Evolutionary conservation across 495 filamentous ascomycete species (phyloP), one percentile per base, ranked within the genome.

Genomic region (Thozetella sp.): DNA sequence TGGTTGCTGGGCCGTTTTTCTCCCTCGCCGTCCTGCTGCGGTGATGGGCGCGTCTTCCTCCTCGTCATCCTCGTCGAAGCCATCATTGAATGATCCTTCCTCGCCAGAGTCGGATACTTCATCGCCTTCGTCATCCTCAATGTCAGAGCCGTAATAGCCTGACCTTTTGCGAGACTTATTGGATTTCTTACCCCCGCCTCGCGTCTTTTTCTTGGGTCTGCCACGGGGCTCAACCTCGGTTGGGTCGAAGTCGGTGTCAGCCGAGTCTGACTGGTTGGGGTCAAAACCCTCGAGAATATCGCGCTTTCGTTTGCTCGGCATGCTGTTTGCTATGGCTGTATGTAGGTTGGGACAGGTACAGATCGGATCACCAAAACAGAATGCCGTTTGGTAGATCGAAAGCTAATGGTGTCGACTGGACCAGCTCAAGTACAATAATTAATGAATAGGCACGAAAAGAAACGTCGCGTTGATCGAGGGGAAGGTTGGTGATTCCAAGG

Each of bases 251-350:
- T 92, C 91, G 48, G 89, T 87, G 62, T 97, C 93, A 48, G 92
- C 86, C 0, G 92, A 85, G 65, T 97, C 93, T 48, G 92, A 95
- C 67, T 90, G 90, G 76, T 87, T 93, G 22, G 88, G 88, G 71
- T 92, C 91, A 63, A 94, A 84, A 61, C 83, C 84, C 56, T 91
- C 88, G 60, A 89, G 71, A 15, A 73, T 62, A 51, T 75, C 73
- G 37, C 71, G 57, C 73, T 88, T 89, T 59, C 92, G 84, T 74
- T 95, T 95, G 51, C 68, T 71, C 65, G 84, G 81, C 76, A 80
- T 84, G 58, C 53, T 70, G 51, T n/a, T 10, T 6, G 37, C 17
- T 26, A 23, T 19, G 11, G 12, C 24, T 20, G 22, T 25, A 23
- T 24, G 2, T 20, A 10, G 43, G 11, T 10, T n/a, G n/a, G n/a